phyloP scores from a whole-genome alignment of 768 basidiomycete species.

The Guyanaporus albipodus region DNA sequence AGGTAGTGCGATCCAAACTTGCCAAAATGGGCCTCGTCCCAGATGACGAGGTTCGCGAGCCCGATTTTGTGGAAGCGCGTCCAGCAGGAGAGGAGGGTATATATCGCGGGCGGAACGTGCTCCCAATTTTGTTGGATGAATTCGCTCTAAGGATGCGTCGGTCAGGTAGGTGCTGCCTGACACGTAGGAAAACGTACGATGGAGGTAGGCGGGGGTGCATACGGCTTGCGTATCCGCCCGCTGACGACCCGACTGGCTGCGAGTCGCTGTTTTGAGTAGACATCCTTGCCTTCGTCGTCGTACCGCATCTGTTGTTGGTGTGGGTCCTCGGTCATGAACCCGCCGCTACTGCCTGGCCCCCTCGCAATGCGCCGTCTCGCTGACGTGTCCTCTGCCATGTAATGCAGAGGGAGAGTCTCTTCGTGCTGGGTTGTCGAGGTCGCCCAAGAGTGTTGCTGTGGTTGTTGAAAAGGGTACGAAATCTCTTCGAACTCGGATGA shows the following conservation, averaged over 20 bases:
- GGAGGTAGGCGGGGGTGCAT: slow-evolving; percentile 62
- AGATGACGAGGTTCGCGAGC: slow-evolving; percentile 78
- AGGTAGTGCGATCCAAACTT: slow-evolving; percentile 99
- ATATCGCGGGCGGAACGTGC: slow-evolving; percentile 72
- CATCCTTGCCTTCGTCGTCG: slow-evolving; percentile 66
- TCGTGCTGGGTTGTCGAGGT: slow-evolving; percentile 25
- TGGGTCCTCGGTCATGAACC: slow-evolving; percentile 25
- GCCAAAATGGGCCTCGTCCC: slow-evolving; percentile 99
- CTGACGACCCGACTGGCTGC: slow-evolving; percentile 43
- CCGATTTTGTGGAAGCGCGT: slow-evolving; percentile 95
- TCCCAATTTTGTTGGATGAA: slow-evolving; percentile 78
- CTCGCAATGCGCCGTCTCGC: slow-evolving; percentile 42
- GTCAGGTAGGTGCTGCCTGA: slow-evolving; percentile 5
- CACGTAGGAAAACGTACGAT: slow-evolving; percentile 39
- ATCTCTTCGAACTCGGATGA: slow-evolving; percentile 74
- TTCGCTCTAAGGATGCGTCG: slow-evolving; percentile 49
- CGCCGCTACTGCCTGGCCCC: slow-evolving; percentile 32
- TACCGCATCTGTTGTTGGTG: slow-evolving; percentile 35
- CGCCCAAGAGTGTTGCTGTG: slow-evolving; percentile 27
- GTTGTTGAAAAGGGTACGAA: slow-evolving; percentile 46
- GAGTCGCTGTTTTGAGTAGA: slow-evolving; percentile 47
- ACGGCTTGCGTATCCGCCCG: slow-evolving; percentile 57
- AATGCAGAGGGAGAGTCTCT: slow-evolving; percentile 48
- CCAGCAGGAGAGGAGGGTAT: slow-evolving; percentile 92
- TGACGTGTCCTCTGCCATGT: slow-evolving; percentile 50